A percentile compares a stretch with the other conserved stretches of the same genome.
These are phyloP conservation scores for Nannochloropsis gaditana DNA, from an alignment of 108 stramenopile species.

Conservation along the genomic window DNA sequence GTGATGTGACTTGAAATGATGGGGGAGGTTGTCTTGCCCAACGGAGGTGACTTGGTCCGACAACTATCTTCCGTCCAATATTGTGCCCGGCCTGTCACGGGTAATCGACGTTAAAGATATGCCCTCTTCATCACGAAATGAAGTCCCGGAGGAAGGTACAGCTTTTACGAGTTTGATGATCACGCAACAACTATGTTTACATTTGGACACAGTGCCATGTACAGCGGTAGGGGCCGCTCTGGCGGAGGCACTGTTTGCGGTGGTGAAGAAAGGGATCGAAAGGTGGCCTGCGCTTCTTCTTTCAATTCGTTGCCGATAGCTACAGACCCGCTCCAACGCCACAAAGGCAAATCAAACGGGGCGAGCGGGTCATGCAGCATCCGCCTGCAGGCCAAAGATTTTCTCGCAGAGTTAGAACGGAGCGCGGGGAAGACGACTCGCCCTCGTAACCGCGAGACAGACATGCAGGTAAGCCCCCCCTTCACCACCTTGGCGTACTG, in stretches of 20 bases:
- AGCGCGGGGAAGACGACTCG: neutral
- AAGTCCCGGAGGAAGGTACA: too few relatives aligned
- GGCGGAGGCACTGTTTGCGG: neutral
- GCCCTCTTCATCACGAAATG: too few relatives aligned
- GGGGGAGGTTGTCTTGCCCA: too few relatives aligned
- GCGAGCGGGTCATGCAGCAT: neutral
- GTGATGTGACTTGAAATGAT: too few relatives aligned
- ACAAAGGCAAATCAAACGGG: neutral
- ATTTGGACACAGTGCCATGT: neutral
- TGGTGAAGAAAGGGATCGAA: neutral
- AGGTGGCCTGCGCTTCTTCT: neutral
- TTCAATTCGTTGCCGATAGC: neutral
- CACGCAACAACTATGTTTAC: too few relatives aligned
- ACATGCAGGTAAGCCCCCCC: neutral
- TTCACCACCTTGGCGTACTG: too few relatives aligned
- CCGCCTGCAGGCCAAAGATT: conserved; percentile 11
- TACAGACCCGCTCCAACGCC: neutral
- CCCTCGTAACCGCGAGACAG: neutral
- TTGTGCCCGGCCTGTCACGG: too few relatives aligned
- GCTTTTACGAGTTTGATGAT: too few relatives aligned
- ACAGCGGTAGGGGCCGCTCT: neutral
- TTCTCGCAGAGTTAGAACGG: conserved; percentile 12
- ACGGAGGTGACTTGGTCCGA: too few relatives aligned
- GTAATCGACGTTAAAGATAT: too few relatives aligned
- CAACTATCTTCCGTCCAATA: too few relatives aligned